Percentiles rank a stretch among this genome's conserved stretches.
Evolutionary conservation across 768 basidiomycete genomes (phyloP).

Genomic region (Tricholoma terreum): DNA sequence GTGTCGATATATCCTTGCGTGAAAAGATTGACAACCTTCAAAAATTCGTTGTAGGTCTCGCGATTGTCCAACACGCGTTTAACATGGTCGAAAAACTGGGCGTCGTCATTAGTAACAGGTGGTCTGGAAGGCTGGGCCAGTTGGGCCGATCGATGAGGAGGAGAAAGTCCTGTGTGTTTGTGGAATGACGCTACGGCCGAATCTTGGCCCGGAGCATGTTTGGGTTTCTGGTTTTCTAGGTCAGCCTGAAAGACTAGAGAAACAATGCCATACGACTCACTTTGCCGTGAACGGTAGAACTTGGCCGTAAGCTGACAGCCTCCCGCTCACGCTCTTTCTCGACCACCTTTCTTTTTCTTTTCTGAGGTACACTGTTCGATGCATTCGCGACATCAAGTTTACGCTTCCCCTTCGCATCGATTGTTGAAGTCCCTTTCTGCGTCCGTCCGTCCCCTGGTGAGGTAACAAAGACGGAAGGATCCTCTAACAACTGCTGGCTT

Average conservation of each 20-base stretch:
- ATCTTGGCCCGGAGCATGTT: conserved; percentile 38
- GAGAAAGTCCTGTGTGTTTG: conserved; percentile 31
- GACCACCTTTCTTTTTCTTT: conserved; percentile 63
- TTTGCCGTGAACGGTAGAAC: conserved; percentile 35
- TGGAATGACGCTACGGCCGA: conserved; percentile 36
- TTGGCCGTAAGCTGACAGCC: conserved; percentile 29
- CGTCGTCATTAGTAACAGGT: conserved; percentile 40
- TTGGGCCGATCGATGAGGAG: conserved; percentile 21
- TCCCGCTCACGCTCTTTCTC: conserved; percentile 48
- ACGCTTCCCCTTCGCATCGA: conserved; percentile 41
- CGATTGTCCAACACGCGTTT: conserved; percentile 67
- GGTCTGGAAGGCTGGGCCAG: conserved; percentile 27
- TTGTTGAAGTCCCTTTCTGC: conserved; percentile 32
- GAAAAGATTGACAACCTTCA: conserved; percentile 93
- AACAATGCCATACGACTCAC: conserved; percentile 24
- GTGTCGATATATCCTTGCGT: conserved; percentile 92
- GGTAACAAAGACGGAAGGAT: conserved; percentile 25
- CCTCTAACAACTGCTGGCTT: conserved; percentile 48
- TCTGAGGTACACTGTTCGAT: conserved; percentile 49
- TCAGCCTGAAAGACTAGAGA: conserved; percentile 1
- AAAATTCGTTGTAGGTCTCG: conserved; percentile 88
- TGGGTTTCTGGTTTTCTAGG: conserved; percentile 34
- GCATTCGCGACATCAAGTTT: conserved; percentile 39
- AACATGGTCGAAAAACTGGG: conserved; percentile 91
- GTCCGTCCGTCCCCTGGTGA: conserved; percentile 24